Evolutionary conservation across 164 flowering plant species (phyloP).

Genomic region (Aristolochia fimbriata): DNA sequence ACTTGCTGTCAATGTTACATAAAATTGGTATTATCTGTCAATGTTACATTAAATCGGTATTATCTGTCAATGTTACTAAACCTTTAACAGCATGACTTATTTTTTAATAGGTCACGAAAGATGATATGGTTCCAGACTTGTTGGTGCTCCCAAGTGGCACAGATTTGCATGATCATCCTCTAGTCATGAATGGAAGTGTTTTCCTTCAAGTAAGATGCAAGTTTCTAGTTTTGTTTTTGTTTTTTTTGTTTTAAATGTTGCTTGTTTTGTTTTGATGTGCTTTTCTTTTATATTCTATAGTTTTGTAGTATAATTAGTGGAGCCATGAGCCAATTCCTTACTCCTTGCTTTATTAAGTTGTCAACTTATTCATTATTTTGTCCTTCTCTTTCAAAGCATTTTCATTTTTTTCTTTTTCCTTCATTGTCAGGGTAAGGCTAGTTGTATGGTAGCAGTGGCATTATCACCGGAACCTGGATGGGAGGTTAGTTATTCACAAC

Average conservation of each 20-base stretch:
- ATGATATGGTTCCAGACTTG: constrained; percentile 70
- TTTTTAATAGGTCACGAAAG: constrained; percentile 51
- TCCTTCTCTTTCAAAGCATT: no score
- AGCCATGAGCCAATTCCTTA: no score
- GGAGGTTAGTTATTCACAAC: constrained; percentile 39
- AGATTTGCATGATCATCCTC: constrained; percentile 81
- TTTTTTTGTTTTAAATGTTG: background rate
- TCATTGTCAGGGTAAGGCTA: constrained; percentile 54
- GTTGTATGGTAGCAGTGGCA: constrained; percentile 90
- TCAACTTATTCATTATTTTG: no score
- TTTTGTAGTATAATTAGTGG: background rate
- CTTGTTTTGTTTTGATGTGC: background rate
- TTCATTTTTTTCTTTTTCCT: background rate
- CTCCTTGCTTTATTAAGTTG: no score
- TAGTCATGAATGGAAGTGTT: constrained; percentile 62
- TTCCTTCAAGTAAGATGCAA: constrained; percentile 63
- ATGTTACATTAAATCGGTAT: no score
- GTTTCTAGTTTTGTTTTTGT: background rate
- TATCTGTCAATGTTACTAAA: no score
- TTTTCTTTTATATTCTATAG: background rate
- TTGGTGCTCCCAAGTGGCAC: constrained; percentile 70
- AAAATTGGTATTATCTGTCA: no score
- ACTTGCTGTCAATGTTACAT: no score
- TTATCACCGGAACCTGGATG: constrained; percentile 76
- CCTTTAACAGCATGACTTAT: background rate